These are phyloP conservation scores for Ceriops decandra DNA, from an alignment of 345 rosid genomes.

Conservation along the genomic window DNA sequence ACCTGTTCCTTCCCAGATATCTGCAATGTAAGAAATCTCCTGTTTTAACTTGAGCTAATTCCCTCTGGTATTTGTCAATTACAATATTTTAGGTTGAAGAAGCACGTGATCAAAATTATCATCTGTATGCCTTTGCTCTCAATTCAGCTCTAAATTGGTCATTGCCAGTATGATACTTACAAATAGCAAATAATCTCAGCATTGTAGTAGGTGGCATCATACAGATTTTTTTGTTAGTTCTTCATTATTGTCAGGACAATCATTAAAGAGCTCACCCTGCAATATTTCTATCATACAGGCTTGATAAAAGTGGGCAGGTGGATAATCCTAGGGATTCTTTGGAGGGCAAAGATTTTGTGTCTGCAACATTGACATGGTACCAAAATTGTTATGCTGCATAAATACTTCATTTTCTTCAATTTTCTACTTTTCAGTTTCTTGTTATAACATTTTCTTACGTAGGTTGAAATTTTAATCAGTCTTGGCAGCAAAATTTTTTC, in stretches of 20 bases:
- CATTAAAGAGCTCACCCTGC: neutral
- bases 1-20: too few species aligned
- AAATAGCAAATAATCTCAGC: too few species aligned
- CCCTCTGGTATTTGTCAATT: too few species aligned
- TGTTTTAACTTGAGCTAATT: too few species aligned
- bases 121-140: too few species aligned
- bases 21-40: too few species aligned
- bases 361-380: constrained; percentile 68
- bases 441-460: neutral
- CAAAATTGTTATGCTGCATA: constrained; percentile 8
- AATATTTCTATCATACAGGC: constrained; percentile 33
- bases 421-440: neutral
- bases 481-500: neutral
- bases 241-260: neutral
- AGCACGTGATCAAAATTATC: too few species aligned
- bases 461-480: neutral
- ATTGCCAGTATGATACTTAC: too few species aligned
- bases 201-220: too few species aligned
- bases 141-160: too few species aligned
- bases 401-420: neutral
- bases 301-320: constrained; percentile 16
- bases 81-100: too few species aligned
- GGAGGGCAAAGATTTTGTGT: constrained; percentile 38
- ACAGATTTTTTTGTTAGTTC: neutral
- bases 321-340: constrained; percentile 26